Evolutionary conservation across 2,329 filamentous ascomycete genomes (phyloP), one percentile per base, ranked within the genome.

Genomic region (Trichoderma koningiopsis): DNA sequence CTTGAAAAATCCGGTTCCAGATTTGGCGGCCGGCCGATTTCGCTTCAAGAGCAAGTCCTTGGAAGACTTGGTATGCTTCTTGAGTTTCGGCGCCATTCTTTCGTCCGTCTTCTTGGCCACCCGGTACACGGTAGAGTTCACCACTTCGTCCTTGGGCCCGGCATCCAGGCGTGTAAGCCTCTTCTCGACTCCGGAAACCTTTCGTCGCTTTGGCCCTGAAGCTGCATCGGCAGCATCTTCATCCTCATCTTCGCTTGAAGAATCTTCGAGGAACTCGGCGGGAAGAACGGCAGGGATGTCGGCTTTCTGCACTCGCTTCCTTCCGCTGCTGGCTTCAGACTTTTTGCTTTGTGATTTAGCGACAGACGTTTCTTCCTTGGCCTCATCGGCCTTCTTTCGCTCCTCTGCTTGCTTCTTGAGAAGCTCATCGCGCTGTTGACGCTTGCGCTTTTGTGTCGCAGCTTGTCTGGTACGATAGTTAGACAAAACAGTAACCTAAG

Each of bases 101-200:
- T 76, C 73, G 68, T 87, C 84, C n/a, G 75, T 77, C 73, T 80
- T 79, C 66, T 79, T 79, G 6, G 79, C 77, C 71, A 87, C 83
- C 24, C 87, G 79, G 74, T 86, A 89, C 63, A 86, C 82, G 2
- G 87, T 88, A 14, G 81, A 79, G 2, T 86, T 86, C n/a, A 87
- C 77, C 61, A 79, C 77, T 73, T 82, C 78, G 73, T 89, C 87
- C 56, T 77, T 78, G 10, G 83, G 82, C 16, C 77, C 78, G 68
- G 77, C 80, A 58, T 78, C 77, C 66, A 80, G 79, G 55, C 77
- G 77, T 13, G 79, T 75, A 35, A 85, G 71, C 33, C 73, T 75
- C 68, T 76, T 77, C 74, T 83, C 80, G 3, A 81, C 77, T 7
- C 75, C 77, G 35, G 81, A 77, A 60, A 87, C 79, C 71, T 79